Evolutionary conservation across 257 asterid species (phyloP), one percentile per base, ranked within the genome.

Genomic region (Orobanche coerulescens): DNA sequence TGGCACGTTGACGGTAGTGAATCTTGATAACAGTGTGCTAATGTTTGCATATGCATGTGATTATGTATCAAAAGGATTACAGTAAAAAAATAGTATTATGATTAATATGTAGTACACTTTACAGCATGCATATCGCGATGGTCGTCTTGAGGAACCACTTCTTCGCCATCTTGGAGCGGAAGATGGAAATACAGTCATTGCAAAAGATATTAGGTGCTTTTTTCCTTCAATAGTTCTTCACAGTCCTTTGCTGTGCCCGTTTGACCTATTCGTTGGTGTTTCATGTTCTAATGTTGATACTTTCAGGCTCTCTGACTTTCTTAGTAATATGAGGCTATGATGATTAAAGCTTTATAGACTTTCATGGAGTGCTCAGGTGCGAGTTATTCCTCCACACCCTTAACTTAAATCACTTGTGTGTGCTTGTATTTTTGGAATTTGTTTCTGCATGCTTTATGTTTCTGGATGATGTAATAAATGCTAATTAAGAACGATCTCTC

Each of bases 81-180:
- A n/a, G n/a, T n/a, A n/a, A n/a, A n/a, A n/a, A n/a, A n/a, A n/a
- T n/a, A n/a, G n/a, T n/a, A n/a, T n/a, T n/a, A n/a, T n/a, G n/a
- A n/a, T n/a, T n/a, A n/a, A n/a, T n/a, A n/a, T n/a, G n/a, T n/a
- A n/a, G n/a, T n/a, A n/a, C n/a, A 51, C 57, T 63, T 73, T 62
- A 71, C 86, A 90, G 95, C 97, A 86, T 76, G 86, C 85, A 58
- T 79, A 76, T 71, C 82, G 80, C 18, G 88, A 84, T 81, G 97
- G 94, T 39, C 92, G 73, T 68, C 79, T 76, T 65, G 97, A 90
- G 78, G 92, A 86, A 76, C 94, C 76, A 68, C 74, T 59, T 57
- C 75, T 79, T 56, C 90, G 84, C 65, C 84, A 79, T 74, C 90
- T 84, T 65, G 93, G 78, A 65, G 74, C 78, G 51, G 95, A 81